A percentile compares a stretch with the other conserved stretches of the same genome.
phyloP scores from a whole-genome alignment of 1,139 yeast species.

The Taphrina deformans region DNA sequence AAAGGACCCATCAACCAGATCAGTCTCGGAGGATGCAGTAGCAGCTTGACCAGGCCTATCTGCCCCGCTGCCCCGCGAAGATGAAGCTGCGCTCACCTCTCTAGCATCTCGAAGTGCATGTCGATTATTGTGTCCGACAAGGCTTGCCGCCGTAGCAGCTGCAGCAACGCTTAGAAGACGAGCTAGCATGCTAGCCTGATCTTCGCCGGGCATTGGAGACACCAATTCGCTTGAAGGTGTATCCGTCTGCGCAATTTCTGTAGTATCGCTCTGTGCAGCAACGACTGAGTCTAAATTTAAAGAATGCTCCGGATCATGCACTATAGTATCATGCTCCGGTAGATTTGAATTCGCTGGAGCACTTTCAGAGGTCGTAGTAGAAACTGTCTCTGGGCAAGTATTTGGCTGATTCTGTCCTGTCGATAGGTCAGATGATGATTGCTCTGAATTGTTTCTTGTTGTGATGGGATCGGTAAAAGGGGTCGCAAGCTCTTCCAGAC shows the following conservation, averaged over 20 bases:
- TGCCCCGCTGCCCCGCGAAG: neutral
- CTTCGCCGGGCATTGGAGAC: conserved; percentile 41
- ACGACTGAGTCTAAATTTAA: neutral
- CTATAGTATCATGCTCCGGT: neutral
- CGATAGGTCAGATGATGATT: neutral
- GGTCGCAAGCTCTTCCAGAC: too few relatives aligned
- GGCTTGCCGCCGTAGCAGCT: conserved; percentile 50
- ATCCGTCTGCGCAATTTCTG: neutral
- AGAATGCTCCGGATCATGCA: neutral
- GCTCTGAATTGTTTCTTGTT: neutral
- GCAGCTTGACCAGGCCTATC: conserved; percentile 16
- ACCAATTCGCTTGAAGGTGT: conserved; percentile 12
- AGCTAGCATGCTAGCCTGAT: conserved; percentile 51
- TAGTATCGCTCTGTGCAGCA: neutral
- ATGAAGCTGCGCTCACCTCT: conserved; percentile 10
- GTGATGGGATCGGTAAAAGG: neutral
- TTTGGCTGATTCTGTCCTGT: neutral
- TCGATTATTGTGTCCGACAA: conserved; percentile 46
- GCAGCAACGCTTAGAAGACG: conserved; percentile 53
- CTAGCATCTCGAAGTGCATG: conserved; percentile 30
- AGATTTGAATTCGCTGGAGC: neutral
- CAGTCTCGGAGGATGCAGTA: conserved; percentile 20
- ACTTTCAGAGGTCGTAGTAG: neutral
- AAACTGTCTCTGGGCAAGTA: neutral
- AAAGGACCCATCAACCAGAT: conserved; percentile 45